Evolutionary conservation across 257 asterid genomes (phyloP).

Genomic region (Solanum corneliomulleri): DNA sequence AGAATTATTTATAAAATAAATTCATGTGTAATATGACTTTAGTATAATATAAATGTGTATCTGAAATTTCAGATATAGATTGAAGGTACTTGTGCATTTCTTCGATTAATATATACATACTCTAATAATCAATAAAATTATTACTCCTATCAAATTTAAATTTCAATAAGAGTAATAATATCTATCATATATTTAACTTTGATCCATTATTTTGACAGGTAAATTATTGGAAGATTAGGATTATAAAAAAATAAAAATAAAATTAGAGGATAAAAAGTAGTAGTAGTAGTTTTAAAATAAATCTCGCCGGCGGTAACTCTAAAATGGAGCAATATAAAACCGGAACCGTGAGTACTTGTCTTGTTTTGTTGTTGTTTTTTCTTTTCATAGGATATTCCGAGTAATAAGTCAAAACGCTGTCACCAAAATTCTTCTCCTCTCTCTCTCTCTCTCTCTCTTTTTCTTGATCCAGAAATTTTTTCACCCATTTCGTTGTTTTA

Average conservation of each 20-base stretch:
- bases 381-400: not conserved
- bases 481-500: not conserved
- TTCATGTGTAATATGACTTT: fast-evolving
- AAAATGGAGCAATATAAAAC: not conserved
- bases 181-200: not conserved
- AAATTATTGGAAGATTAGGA: not conserved
- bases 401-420: not conserved
- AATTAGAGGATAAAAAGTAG: not conserved
- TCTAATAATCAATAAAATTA: not conserved
- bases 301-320: not conserved
- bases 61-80: too few relatives aligned
- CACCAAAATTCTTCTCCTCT: not conserved
- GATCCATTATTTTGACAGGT: not conserved
- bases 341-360: not conserved
- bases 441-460: not conserved
- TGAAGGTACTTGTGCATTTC: fast-evolving
- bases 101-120: too few relatives aligned
- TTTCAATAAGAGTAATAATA: not conserved
- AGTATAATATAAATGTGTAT: too few relatives aligned
- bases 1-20: too few relatives aligned
- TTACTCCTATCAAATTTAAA: not conserved
- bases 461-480: not conserved
- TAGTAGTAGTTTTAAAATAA: not conserved
- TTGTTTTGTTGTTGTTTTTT: not conserved
- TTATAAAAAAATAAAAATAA: not conserved